Base-by-base conservation (phyloP, 192 early-diverging fungal genomes). In the Phlyctochytrium planicorne region DNA sequence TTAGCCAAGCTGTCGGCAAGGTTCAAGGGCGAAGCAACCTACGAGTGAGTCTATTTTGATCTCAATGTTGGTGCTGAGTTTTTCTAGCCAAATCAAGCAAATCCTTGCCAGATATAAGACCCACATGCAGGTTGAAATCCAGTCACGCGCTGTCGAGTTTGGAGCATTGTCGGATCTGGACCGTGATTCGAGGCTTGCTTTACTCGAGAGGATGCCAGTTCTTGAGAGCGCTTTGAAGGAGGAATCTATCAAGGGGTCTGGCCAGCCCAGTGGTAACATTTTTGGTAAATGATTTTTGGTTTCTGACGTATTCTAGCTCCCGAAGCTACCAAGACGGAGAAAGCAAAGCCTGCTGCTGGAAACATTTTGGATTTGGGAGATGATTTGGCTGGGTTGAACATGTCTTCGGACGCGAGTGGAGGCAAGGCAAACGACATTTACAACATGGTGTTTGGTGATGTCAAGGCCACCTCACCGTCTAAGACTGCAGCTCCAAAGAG, bases 121-220 rank as follows among this genome's bases (percentile, higher is more conserved):
- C 4, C 90, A 91, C 59, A 87, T 91, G 61, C 90, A 95, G 68
- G 86, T 93, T 0, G 97, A 99, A 77, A 88, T 94, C 56, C 97
- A 99, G 73, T 88, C 94, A 71, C 91, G 97, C 36, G 93, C 95
- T 2, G 91, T 94, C 4, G 97, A 99, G 79, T 98, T 89, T 70
- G 82, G 77, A 14, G 87, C 90, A 59, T 78, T 98, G 17, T 89
- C 94, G 62, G 40, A 72, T 52, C 64, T 81, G 16, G 88, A 89
- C 62, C 52, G 52, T 81, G 91, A 75, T 78, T 91, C 59, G 52
- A 53, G 62, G 36, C 31, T 62, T 25, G 83, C 80, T 3, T 40
- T 85, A 0, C 71, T 98, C 34, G 97, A 99, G 64, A 84, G 93
- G 50, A 95, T 99, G 90, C 96, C 97, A 0, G 87, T 92, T 20